Evolutionary conservation across 805 yeast genomes (phyloP).

Genomic region (Saccharomycopsis sp.): DNA sequence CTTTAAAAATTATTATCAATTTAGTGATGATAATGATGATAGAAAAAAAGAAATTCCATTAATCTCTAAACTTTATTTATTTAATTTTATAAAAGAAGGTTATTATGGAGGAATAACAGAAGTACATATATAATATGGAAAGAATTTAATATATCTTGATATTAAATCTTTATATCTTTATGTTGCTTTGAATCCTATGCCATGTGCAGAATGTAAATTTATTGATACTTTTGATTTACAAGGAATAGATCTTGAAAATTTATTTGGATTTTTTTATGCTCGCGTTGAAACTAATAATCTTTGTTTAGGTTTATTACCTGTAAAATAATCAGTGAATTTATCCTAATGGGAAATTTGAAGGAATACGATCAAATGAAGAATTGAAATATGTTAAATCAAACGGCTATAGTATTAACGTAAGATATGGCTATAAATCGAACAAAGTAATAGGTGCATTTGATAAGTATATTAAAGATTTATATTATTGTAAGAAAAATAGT

Average conservation of each 20-base stretch:
- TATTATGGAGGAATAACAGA: constrained; percentile 4
- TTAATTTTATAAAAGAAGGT: constrained; percentile 1
- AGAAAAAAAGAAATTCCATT: background rate
- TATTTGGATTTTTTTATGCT: constrained; percentile 3
- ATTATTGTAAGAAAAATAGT: background rate
- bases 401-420: constrained; percentile 2
- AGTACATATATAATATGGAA: constrained; percentile 1
- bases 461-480: constrained; percentile 2
- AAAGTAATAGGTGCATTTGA: background rate
- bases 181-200: background rate
- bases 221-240: background rate
- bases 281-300: background rate
- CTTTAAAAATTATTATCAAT: constrained; percentile 10
- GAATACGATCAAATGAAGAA: constrained; percentile 2
- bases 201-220: background rate
- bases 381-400: background rate
- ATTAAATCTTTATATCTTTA: constrained; percentile 2
- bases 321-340: background rate
- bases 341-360: constrained; percentile 6
- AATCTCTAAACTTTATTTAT: no score
- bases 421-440: background rate
- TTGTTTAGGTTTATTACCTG: background rate
- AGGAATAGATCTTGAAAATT: background rate
- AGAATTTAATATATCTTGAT: constrained; percentile 4
- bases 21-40: constrained; percentile 1